Base-by-base conservation (phyloP, 257 asterid species). In the Handroanthus guayacan region DNA sequence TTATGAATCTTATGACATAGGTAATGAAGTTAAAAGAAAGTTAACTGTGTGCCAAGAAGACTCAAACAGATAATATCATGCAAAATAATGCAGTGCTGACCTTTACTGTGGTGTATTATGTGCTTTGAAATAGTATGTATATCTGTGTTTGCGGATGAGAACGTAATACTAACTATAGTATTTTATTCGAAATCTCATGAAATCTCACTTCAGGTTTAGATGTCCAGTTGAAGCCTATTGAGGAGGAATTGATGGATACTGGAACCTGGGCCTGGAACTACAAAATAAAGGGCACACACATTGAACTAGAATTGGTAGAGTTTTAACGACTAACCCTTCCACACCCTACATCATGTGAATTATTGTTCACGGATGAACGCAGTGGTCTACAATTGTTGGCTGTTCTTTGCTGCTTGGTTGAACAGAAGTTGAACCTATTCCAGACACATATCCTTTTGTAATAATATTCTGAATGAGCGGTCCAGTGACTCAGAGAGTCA, bases 181-280 rank as follows among this genome's bases (percentile, higher is more conserved):
- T 20, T 45, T 81, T 52, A 45, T 78, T 63, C 44, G 16, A 60
- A 60, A 55, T 80, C 72, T 56, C 54, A 57, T 39, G 16, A 60
- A 60, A 55, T 80, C 72, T 56, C 54, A 57, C 20, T 80, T 67
- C 95, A 92, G 98, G 94, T 79, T 75, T 93, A 69, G 86, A 85
- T 12, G 74, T 86, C 78, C 84, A 87, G 84, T 75, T 89, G 86
- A 78, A 77, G 83, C 91, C 89, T 50, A 90, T 93, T 76, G 89
- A 83, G 73, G 83, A 82, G 5, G 88, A 86, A 48, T 77, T 84
- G 89, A 87, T 87, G 92, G 96, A 91, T 60, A 82, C 80, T 58
- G 99, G 99, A 83, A 89, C 94, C 83, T 95, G 99, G 99, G 89
- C 81, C 82, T 95, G 99, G 99, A 86, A 86, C 81, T 95, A 95